Evolutionary conservation across 1,284 basidiomycete genomes (phyloP).

Genomic region (Gymnopus androsaceus): DNA sequence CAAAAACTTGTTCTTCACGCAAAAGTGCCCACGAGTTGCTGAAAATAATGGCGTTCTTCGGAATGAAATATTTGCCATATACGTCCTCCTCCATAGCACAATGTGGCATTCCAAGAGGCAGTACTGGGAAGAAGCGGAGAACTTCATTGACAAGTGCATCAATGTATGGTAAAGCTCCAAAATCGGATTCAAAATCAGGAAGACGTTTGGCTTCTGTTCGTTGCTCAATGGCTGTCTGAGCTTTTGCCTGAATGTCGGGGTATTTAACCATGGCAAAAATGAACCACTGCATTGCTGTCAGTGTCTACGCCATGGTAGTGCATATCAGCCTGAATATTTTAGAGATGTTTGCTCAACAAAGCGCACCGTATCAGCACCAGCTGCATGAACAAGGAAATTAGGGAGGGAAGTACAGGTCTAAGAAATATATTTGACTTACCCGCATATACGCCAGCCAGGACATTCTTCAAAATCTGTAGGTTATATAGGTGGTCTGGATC

Average conservation of each 20-base stretch:
- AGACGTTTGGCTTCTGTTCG: not conserved
- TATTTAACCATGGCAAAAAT: conserved; percentile 9
- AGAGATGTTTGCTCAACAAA: not conserved
- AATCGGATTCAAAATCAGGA: conserved; percentile 5
- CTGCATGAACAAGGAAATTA: conserved; percentile 1
- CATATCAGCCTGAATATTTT: not conserved
- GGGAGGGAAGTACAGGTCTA: not conserved
- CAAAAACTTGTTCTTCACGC: not conserved
- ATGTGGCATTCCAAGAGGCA: conserved; percentile 11
- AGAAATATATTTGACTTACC: not conserved
- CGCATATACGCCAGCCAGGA: not conserved
- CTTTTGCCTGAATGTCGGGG: conserved; percentile 5
- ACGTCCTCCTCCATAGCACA: conserved; percentile 15
- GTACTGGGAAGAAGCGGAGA: conserved; percentile 9
- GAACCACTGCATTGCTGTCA: not conserved
- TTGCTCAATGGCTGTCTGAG: conserved; percentile 9
- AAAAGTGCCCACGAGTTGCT: conserved; percentile 15
- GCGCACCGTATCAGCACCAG: conserved; percentile 15
- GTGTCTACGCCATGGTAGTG: not conserved
- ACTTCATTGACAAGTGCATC: conserved; percentile 5
- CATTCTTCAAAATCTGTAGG: too few species aligned
- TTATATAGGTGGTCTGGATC: too few species aligned
- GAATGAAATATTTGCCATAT: conserved; percentile 20
- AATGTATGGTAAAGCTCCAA: conserved; percentile 1
- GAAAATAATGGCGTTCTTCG: conserved; percentile 8